These are phyloP conservation scores for Talaromyces sp. DNA, from an alignment of 2,329 filamentous ascomycete species.

Conservation along the genomic window DNA sequence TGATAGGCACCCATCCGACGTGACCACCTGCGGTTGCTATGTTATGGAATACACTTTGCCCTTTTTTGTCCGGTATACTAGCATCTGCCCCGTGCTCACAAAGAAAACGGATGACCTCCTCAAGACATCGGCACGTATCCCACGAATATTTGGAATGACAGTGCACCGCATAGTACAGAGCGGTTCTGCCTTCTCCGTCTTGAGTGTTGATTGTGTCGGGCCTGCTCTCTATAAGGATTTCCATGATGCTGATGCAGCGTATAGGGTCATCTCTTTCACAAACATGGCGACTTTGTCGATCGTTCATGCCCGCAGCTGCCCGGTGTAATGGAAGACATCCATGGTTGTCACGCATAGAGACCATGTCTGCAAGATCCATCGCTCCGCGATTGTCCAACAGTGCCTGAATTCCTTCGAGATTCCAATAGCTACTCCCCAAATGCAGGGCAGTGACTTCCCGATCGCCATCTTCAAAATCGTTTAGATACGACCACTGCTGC, in stretches of 20 bases:
- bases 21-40: conserved; percentile 18
- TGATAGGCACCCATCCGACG: conserved; percentile 15
- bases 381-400: conserved; percentile 18
- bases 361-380: conserved; percentile 18
- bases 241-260: conserved; percentile 21
- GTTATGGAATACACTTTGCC: conserved; percentile 19
- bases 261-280: neutral
- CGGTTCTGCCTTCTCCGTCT: conserved; percentile 22
- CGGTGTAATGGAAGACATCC: conserved; percentile 21
- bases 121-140: conserved; percentile 15
- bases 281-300: neutral
- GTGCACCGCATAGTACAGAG: conserved; percentile 20
- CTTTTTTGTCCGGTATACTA: conserved; percentile 10
- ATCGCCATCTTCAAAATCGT: neutral
- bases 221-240: conserved; percentile 23
- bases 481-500: neutral
- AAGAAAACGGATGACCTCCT: conserved; percentile 20
- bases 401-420: conserved; percentile 3
- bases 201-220: conserved; percentile 21
- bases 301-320: conserved; percentile 19
- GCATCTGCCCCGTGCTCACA: conserved; percentile 22
- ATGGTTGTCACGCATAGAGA: neutral
- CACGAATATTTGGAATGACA: conserved; percentile 15
- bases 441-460: conserved; percentile 4
- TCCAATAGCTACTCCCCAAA: conserved; percentile 10